A percentile compares a stretch with the other conserved stretches of the same genome.
Conservation (phyloP, 257 asterid species). For the Eustoma russellianum region DNA sequence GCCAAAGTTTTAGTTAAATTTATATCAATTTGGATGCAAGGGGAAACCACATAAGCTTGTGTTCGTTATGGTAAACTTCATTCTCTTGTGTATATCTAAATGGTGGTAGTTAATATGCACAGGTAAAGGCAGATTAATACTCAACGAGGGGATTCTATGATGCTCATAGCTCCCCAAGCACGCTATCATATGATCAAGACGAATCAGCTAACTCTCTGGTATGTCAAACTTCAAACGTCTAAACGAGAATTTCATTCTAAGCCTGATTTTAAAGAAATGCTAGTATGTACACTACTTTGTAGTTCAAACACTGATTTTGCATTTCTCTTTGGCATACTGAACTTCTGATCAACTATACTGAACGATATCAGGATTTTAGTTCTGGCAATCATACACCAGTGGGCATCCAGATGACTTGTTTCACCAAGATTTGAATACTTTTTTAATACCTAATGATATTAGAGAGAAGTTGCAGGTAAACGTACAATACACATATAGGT, state of each 20-base stretch:
- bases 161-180: slow-evolving; percentile 45
- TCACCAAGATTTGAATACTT: slow-evolving; percentile 80
- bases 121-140: slow-evolving; percentile 90
- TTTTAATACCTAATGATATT: slow-evolving; percentile 70
- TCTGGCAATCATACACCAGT: slow-evolving; percentile 64
- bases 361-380: slow-evolving; percentile 43
- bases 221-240: neutral
- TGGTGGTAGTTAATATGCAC: slow-evolving; percentile 8
- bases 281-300: no score
- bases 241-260: no score
- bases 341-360: no score
- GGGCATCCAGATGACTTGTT: slow-evolving; percentile 74
- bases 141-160: slow-evolving; percentile 40
- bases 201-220: slow-evolving; percentile 74
- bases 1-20: no score
- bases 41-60: no score
- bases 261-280: no score
- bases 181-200: slow-evolving; percentile 62
- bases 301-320: no score
- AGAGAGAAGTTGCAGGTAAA: slow-evolving; percentile 70
- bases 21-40: no score
- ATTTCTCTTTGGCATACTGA: no score
- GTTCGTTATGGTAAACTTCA: no score
- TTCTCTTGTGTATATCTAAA: neutral
- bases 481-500: slow-evolving; percentile 16